phyloP scores from a whole-genome alignment of 495 filamentous ascomycete species.

The Usnea hakonensis region DNA sequence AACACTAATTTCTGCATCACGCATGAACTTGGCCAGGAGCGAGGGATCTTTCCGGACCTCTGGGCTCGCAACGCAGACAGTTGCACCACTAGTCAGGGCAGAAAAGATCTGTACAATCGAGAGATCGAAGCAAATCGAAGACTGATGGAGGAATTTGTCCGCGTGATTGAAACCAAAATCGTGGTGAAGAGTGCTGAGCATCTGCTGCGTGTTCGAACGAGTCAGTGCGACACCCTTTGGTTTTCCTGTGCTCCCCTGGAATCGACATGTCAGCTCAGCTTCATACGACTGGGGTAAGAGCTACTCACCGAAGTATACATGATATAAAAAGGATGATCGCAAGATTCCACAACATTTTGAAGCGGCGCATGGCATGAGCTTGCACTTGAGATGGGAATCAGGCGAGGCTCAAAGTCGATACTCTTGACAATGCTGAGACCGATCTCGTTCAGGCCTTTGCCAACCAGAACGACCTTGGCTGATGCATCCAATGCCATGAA shows the following conservation, averaged over 20 bases:
- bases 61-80: conserved; percentile 22
- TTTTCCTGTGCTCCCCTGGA: conserved; percentile 28
- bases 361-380: conserved; percentile 6
- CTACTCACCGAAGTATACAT: conserved; percentile 28
- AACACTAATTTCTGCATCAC: conserved; percentile 19
- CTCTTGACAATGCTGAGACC: conserved; percentile 3
- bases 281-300: background rate
- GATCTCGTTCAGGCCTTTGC: conserved; percentile 12
- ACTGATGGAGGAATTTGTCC: conserved; percentile 30
- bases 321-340: conserved; percentile 24
- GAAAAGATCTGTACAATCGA: conserved; percentile 32
- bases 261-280: background rate
- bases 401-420: conserved; percentile 12
- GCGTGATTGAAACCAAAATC: conserved; percentile 20
- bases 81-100: conserved; percentile 27
- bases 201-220: conserved; percentile 25
- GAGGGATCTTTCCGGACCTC: conserved; percentile 25
- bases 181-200: conserved; percentile 23
- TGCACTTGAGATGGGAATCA: conserved; percentile 12
- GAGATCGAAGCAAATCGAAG: conserved; percentile 31
- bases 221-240: conserved; percentile 32
- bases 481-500: conserved; percentile 24
- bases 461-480: conserved; percentile 18
- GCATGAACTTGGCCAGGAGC: conserved; percentile 25
- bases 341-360: conserved; percentile 2